Base-by-base conservation (phyloP, 164 flowering plant genomes). In the Berberis thunbergii region DNA sequence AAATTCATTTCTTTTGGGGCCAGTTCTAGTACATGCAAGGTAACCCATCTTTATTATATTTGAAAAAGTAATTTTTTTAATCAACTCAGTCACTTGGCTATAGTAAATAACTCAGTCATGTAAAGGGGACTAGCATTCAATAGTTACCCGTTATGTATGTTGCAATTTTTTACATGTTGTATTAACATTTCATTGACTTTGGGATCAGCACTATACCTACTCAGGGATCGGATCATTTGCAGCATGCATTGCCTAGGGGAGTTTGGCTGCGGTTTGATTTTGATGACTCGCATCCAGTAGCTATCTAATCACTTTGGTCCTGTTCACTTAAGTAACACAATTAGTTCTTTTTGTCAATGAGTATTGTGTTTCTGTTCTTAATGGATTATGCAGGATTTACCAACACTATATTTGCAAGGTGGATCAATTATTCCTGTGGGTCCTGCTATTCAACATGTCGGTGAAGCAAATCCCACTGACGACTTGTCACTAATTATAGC, bases 281-380 rank as follows among this genome's bases (percentile, higher is more conserved):
- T 77, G 83, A 81, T 39, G 97, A 93, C 72, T 71, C 86, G 49
- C 98, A 90, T 81, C 98, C 96, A 71, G 98, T 93, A 93, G 63
- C 2, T 61, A 59, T 57, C n/a, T 46, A n/a, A 46, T 45, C 43
- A 41, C 39, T 38, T 54, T 10, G 7, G 12, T 62, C 54, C 46
- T 8, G 60, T 60, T 63, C 63, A 39, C 39, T 44, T 44, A 7
- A 49, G 6, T 50, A 65, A 4, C 11, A 13, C 26, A 41, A 43
- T 68, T 46, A 26, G 26, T 26, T 26, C 26, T 26, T 26, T 26
- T 26, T 26, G 26, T 26, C 26, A 26, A 26, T 26, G 26, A 26
- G 26, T 26, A 26, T 26, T 26, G 26, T 26, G 26, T 26, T 26
- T 26, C 26, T 26, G 26, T 26, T 26, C 26, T 26, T 26, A 26